Base-by-base conservation (phyloP, 208 protist species). In the Phytomonas sp. region DNA sequence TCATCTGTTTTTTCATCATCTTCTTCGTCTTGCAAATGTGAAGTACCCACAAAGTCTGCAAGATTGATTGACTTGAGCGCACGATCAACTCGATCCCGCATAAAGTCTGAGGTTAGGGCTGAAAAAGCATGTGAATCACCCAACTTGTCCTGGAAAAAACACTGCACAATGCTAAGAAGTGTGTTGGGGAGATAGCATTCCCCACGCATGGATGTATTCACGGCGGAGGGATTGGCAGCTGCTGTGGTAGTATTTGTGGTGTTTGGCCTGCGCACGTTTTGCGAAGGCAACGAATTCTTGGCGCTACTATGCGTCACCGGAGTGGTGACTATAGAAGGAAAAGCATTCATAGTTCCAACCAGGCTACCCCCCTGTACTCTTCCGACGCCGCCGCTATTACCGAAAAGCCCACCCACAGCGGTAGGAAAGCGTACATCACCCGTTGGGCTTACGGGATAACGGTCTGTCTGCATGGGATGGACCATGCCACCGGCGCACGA, bases 81-180 rank as follows among this genome's bases (percentile, higher is more conserved):
- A 40, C 79, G 82, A 62, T 92, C 85, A 9, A 95, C 86, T 62
- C 89, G 89, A 31, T 36, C 72, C n/a, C 66, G 71, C 75, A 87
- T 95, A 29, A 79, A 70, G 17, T 83, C 78, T 0, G 89, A 92
- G 29, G 68, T 85, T 20, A 95, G 78, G 20, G 76, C 84, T 2
- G 73, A 78, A 56, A 92, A 60, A 43, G 76, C 84, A 61, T 85
- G 77, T 20, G 79, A 63, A 71, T 92, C 86, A 20, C 72, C 70
- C 0, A 92, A 76, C 37, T 78, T 68, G 46, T 80, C 78, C 64
- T 88, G 82, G 65, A 95, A 92, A 29, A 77, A 85, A 67, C 68
- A 67, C 60, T 80, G 79, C 46, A 92, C 62, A 32, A 84, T 75
- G 8, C 79, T 71, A 29, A 95, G 73, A 26, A 88, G 68, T 26